These are phyloP conservation scores for Cryphonectria naterciae DNA, from an alignment of 2,329 filamentous ascomycete genomes.

Conservation along the genomic window DNA sequence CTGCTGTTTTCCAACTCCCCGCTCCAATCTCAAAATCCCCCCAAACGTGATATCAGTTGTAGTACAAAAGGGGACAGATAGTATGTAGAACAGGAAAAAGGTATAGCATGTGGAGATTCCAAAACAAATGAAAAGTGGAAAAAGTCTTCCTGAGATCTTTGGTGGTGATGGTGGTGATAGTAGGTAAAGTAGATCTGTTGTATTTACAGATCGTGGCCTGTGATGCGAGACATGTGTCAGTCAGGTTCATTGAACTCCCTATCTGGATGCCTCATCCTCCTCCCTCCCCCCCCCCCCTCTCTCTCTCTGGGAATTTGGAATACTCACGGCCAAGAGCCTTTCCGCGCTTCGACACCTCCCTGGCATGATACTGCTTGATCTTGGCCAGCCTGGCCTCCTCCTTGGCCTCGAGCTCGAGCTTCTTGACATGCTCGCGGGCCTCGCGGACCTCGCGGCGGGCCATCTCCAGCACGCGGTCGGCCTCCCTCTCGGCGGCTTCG, in stretches of 20 bases:
- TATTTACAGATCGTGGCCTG: constrained; percentile 4
- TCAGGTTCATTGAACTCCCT: neutral
- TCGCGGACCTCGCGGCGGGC: constrained; percentile 61
- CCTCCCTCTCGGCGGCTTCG: constrained; percentile 66
- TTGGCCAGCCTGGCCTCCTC: constrained; percentile 68
- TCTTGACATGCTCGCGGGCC: constrained; percentile 65
- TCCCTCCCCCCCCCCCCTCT: no score
- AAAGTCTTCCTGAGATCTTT: neutral
- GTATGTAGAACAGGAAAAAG: neutral
- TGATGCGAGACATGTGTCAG: neutral
- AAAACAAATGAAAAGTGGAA: neutral
- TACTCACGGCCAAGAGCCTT: constrained; percentile 70
- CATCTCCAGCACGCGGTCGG: constrained; percentile 64
- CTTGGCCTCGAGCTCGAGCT: constrained; percentile 66
- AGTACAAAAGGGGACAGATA: neutral
- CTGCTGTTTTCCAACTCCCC: neutral
- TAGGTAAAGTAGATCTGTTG: neutral
- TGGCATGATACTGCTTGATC: constrained; percentile 70
- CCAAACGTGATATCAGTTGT: neutral
- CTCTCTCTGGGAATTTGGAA: no score
- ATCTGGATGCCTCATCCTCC: neutral
- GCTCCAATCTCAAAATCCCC: neutral
- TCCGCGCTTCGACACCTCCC: constrained; percentile 68
- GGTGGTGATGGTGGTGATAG: neutral
- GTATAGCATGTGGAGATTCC: neutral